Evolutionary conservation across 2,329 filamentous ascomycete species (phyloP).

Genomic region (Clonostachys chloroleuca): DNA sequence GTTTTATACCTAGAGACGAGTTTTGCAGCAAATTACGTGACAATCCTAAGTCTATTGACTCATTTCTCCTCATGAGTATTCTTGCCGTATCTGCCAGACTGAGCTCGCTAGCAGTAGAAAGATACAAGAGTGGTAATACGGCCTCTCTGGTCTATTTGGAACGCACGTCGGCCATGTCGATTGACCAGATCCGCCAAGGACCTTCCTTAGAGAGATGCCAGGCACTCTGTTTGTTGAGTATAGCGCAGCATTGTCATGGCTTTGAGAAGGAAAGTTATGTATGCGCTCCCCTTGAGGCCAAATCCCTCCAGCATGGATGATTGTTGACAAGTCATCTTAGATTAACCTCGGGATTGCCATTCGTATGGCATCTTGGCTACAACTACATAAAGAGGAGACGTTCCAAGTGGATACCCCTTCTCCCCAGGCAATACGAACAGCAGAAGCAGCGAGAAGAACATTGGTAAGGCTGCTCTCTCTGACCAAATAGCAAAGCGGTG

Average conservation of each 20-base stretch:
- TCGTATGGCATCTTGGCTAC: constrained; percentile 50
- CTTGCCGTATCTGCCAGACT: constrained; percentile 53
- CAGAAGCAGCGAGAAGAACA: constrained; percentile 53
- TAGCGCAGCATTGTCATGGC: constrained; percentile 54
- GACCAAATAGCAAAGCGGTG: too few species aligned
- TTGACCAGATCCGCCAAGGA: constrained; percentile 44
- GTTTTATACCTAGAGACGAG: constrained; percentile 50
- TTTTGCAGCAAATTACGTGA: constrained; percentile 42
- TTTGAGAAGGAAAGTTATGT: constrained; percentile 50
- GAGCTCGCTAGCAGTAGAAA: constrained; percentile 39
- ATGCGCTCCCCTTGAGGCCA: too few species aligned
- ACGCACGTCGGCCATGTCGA: constrained; percentile 39
- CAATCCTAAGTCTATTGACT: constrained; percentile 41
- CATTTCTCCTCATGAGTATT: constrained; percentile 50
- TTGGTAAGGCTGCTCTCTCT: constrained; percentile 32
- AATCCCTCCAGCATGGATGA: not conserved
- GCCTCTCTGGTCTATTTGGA: constrained; percentile 51
- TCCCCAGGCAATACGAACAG: constrained; percentile 37
- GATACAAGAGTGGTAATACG: constrained; percentile 44
- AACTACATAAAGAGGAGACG: constrained; percentile 50
- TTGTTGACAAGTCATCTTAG: constrained; percentile 15
- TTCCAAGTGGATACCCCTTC: constrained; percentile 38
- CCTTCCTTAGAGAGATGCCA: constrained; percentile 52
- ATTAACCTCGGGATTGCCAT: constrained; percentile 54
- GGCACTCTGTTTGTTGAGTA: constrained; percentile 53